Percentiles rank a stretch among this genome's conserved stretches.
Evolutionary conservation across 208 protist genomes (phyloP).

Genomic region (Herpetomonas tarakana): DNA sequence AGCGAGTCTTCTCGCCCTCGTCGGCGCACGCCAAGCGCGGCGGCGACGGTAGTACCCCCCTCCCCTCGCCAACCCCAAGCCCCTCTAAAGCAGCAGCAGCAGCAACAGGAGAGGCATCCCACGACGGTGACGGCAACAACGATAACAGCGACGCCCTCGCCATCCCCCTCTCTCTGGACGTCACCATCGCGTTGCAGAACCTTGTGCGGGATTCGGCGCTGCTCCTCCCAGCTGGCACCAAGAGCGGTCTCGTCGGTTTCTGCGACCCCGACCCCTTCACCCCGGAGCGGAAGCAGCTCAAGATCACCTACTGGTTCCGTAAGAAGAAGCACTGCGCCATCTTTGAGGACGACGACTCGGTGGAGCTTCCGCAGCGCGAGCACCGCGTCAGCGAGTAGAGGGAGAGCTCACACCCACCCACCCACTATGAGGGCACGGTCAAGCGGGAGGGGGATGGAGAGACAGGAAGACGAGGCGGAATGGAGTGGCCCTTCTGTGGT

Average conservation of each 20-base stretch:
- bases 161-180: conserved; percentile 71
- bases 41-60: too few species aligned
- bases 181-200: conserved; percentile 85
- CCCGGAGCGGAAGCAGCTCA: conserved; percentile 74
- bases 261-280: conserved; percentile 86
- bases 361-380: conserved; percentile 71
- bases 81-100: neutral
- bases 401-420: too few species aligned
- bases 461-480: too few species aligned
- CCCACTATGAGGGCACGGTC: too few species aligned
- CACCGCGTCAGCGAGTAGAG: conserved; percentile 33
- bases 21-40: neutral
- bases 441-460: too few species aligned
- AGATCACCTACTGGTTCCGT: conserved; percentile 85
- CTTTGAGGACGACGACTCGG: conserved; percentile 62
- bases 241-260: conserved; percentile 77
- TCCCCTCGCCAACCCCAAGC: neutral
- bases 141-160: conserved; percentile 11
- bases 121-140: neutral
- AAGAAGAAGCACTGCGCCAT: conserved; percentile 66
- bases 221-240: conserved; percentile 61
- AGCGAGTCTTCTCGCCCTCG: conserved; percentile 1
- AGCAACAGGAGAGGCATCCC: neutral
- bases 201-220: conserved; percentile 78
- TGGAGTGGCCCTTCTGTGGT: too few species aligned